phyloP scores from a whole-genome alignment of 2,329 filamentous ascomycete species.

The Aureobasidium subglaciale region DNA sequence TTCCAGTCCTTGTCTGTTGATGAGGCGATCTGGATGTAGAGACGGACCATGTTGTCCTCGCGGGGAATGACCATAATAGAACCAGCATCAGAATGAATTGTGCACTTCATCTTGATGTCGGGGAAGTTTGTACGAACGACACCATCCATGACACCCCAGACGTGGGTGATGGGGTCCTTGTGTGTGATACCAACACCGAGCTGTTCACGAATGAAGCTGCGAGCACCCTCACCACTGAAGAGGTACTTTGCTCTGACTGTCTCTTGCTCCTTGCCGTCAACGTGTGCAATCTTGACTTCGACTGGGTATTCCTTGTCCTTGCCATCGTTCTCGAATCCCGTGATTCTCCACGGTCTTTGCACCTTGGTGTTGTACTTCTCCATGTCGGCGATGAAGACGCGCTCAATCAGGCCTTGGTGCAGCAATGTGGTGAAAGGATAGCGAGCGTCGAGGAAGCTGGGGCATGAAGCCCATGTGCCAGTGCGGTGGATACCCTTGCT shows the following conservation, averaged over 20 bases:
- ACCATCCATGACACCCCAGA: slow-evolving; percentile 62
- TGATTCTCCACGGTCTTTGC: slow-evolving; percentile 56
- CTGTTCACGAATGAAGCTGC: slow-evolving; percentile 53
- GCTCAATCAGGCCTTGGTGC: slow-evolving; percentile 57
- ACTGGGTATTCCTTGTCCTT: slow-evolving; percentile 67
- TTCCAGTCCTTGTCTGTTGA: slow-evolving; percentile 56
- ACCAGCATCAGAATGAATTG: slow-evolving; percentile 57
- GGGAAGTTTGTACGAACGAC: slow-evolving; percentile 58
- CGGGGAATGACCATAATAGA: slow-evolving; percentile 58
- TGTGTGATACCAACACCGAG: slow-evolving; percentile 60
- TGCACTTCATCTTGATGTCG: slow-evolving; percentile 61
- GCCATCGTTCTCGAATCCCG: slow-evolving; percentile 54
- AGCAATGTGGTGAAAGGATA: slow-evolving; percentile 58
- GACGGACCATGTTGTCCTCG: slow-evolving; percentile 48
- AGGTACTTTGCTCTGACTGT: slow-evolving; percentile 57
- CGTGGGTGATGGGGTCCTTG: slow-evolving; percentile 57
- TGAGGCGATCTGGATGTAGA: slow-evolving; percentile 55
- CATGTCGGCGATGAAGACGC: slow-evolving; percentile 55
- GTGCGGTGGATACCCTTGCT: slow-evolving; percentile 52
- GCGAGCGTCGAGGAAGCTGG: slow-evolving; percentile 64
- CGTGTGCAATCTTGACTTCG: slow-evolving; percentile 66
- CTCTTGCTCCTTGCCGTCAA: slow-evolving; percentile 65
- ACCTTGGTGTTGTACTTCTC: slow-evolving; percentile 51
- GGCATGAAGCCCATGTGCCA: slow-evolving; percentile 77
- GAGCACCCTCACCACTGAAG: slow-evolving; percentile 56